Conservation (phyloP, 495 filamentous ascomycete species). For the Lasiosphaeria miniovina region DNA sequence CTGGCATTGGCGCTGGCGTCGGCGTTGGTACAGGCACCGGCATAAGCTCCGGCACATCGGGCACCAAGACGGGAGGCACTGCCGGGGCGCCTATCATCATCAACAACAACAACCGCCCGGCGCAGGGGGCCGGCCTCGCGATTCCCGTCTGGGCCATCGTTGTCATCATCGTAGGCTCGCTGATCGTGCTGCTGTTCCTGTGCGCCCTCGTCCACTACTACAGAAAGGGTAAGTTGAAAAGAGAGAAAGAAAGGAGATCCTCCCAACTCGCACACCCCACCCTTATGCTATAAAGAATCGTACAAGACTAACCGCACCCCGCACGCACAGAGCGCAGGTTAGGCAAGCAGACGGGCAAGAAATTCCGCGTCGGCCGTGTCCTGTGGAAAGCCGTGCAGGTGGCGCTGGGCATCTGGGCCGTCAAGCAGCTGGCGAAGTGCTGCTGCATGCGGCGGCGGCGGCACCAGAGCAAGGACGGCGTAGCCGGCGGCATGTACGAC, state of each 20-base stretch:
- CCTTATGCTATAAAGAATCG: not conserved
- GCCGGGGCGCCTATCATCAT: not conserved
- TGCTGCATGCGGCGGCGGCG: not conserved
- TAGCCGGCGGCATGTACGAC: not conserved
- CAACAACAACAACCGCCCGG: not conserved
- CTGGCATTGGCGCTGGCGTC: not conserved
- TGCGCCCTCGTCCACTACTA: not conserved
- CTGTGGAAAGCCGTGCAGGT: constrained; percentile 10
- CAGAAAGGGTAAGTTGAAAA: not conserved
- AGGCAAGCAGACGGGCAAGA: not conserved
- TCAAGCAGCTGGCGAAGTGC: constrained; percentile 4
- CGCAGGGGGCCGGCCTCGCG: not conserved
- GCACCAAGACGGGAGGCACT: not conserved
- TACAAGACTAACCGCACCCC: not conserved
- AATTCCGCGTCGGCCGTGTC: constrained; percentile 2
- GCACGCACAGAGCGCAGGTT: constrained; percentile 6
- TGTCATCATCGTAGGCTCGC: not conserved
- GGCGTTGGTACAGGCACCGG: not conserved
- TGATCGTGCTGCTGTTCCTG: constrained; percentile 1
- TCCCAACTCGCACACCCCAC: not conserved
- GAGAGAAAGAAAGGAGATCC: too few relatives aligned
- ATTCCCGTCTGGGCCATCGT: constrained; percentile 15
- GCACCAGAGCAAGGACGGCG: not conserved
- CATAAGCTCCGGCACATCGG: not conserved
- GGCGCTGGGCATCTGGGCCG: constrained; percentile 7